A percentile compares a stretch with the other conserved stretches of the same genome.
phyloP scores from a whole-genome alignment of 768 basidiomycete genomes.

The Kwoniella bestiolae region DNA sequence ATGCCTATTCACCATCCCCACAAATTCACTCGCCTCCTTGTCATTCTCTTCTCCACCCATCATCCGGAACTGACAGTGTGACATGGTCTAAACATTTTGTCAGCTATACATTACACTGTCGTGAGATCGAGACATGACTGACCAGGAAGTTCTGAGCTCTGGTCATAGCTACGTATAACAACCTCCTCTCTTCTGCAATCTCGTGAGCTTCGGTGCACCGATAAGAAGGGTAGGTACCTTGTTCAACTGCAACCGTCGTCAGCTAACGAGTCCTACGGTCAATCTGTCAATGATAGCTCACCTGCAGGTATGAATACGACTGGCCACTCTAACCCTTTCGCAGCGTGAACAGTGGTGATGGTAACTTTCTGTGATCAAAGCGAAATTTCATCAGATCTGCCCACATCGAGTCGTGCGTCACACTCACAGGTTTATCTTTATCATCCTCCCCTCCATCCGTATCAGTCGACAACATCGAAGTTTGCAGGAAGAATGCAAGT shows the following conservation, averaged over 20 bases:
- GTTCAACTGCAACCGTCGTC: conserved; percentile 63
- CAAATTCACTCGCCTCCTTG: conserved; percentile 66
- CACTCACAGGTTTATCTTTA: conserved; percentile 32
- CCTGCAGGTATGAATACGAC: conserved; percentile 68
- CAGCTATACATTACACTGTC: neutral
- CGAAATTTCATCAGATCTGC: conserved; percentile 7
- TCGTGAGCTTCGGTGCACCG: conserved; percentile 66
- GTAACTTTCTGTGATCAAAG: conserved; percentile 70
- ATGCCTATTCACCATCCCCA: conserved; percentile 61
- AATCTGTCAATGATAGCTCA: conserved; percentile 17
- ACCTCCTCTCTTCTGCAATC: conserved; percentile 78
- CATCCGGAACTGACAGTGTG: conserved; percentile 52
- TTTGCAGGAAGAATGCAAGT: conserved; percentile 73
- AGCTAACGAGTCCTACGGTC: neutral
- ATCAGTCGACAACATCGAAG: conserved; percentile 81
- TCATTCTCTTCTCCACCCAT: conserved; percentile 63
- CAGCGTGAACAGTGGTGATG: conserved; percentile 83
- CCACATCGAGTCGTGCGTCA: neutral
- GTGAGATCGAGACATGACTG: conserved; percentile 8
- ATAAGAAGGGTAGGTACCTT: conserved; percentile 75
- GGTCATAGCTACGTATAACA: conserved; percentile 88
- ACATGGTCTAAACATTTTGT: conserved; percentile 39
- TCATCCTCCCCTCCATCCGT: conserved; percentile 66
- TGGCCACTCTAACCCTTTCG: conserved; percentile 91
- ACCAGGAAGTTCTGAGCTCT: conserved; percentile 73